These are phyloP conservation scores for Stereum hirsutum DNA, from an alignment of 1,284 basidiomycete genomes.

Conservation along the genomic window DNA sequence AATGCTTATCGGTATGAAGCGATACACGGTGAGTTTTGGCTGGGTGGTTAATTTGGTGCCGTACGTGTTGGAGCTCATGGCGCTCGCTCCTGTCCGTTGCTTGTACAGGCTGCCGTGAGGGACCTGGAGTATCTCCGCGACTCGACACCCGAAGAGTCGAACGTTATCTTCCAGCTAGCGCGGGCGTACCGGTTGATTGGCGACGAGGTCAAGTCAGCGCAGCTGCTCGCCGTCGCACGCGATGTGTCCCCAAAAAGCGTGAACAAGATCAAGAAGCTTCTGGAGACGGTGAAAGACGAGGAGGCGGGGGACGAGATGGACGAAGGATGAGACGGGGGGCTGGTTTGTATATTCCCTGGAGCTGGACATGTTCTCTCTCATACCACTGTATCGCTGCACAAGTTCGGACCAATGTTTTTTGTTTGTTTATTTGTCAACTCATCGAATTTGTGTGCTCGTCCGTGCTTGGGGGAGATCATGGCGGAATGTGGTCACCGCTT, in stretches of 20 bases:
- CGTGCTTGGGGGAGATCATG: too few species aligned
- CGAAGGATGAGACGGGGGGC: conserved; percentile 36
- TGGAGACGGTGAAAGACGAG: conserved; percentile 62
- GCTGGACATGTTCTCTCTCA: too few species aligned
- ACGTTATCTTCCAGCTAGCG: conserved; percentile 92
- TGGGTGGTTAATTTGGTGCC: too few species aligned
- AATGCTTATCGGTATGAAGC: conserved; percentile 75
- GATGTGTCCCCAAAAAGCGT: conserved; percentile 76
- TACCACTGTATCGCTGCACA: too few species aligned
- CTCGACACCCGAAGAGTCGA: conserved; percentile 85
- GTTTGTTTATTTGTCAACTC: too few species aligned
- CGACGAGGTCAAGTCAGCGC: conserved; percentile 69
- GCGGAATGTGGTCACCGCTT: too few species aligned
- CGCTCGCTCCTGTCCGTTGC: conserved; percentile 2
- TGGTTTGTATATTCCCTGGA: neutral
- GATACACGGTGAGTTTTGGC: conserved; percentile 62
- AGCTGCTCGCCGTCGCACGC: conserved; percentile 78
- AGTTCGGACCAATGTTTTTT: too few species aligned
- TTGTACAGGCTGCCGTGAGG: conserved; percentile 58
- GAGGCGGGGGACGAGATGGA: conserved; percentile 61
- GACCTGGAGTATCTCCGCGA: conserved; percentile 75
- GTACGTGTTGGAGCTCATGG: conserved; percentile 3
- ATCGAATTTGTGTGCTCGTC: too few species aligned
- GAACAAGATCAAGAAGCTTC: conserved; percentile 67
- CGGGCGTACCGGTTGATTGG: conserved; percentile 79